Evolutionary conservation across 148 eudicot genomes (phyloP).

Genomic region (Rhododendron vialii): DNA sequence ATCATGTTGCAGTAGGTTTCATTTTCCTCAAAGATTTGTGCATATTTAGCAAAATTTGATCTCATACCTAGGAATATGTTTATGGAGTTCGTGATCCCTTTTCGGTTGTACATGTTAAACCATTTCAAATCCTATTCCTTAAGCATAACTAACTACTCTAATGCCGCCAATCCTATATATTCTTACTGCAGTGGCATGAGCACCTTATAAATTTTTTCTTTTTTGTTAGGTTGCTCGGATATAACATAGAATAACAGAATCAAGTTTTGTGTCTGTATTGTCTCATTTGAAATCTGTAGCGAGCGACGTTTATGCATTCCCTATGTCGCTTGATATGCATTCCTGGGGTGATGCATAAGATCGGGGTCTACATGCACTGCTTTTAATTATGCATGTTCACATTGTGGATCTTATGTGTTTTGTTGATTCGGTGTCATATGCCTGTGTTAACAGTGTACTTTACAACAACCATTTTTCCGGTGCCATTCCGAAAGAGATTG

Average conservation of each 20-base stretch:
- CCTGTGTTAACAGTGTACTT: slow-evolving; percentile 52
- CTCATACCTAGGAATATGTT: background rate
- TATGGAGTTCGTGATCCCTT: background rate
- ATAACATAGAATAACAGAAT: background rate
- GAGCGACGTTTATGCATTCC: background rate
- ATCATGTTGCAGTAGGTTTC: background rate
- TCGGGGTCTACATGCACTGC: background rate
- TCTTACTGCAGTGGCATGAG: background rate
- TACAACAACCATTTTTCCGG: slow-evolving; percentile 67
- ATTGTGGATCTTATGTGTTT: background rate
- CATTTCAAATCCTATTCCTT: background rate
- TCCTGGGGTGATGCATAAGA: background rate
- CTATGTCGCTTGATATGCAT: background rate
- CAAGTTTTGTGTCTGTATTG: background rate
- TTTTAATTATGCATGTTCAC: background rate
- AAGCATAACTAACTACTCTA: background rate
- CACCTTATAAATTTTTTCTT: background rate
- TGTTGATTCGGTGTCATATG: slow-evolving; percentile 6
- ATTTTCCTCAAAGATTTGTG: background rate
- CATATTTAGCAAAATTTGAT: background rate
- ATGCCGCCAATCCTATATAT: background rate
- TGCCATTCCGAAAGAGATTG: slow-evolving; percentile 63
- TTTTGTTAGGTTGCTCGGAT: background rate
- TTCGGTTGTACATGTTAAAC: background rate
- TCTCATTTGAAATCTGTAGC: background rate